Base-by-base conservation (phyloP, 2,329 filamentous ascomycete genomes). In the Beauveria rudraprayagi region DNA sequence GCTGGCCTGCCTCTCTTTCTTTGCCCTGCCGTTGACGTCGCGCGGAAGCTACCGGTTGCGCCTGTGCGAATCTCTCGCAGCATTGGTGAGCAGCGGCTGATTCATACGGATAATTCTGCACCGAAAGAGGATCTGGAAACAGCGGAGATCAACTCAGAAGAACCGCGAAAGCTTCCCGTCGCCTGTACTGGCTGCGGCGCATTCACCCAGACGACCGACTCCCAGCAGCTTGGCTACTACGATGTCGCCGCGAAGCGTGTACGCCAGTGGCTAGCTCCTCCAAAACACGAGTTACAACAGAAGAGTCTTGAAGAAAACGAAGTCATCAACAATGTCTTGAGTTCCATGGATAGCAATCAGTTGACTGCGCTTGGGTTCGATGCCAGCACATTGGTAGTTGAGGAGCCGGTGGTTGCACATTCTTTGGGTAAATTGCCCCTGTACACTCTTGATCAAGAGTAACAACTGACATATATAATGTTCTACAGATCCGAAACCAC, bases 101-200 rank as follows among this genome's bases (percentile, higher is more conserved):
- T 70, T 50, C 71, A 73, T 34, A 69, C 67, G 24, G 66, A 71
- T 43, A 63, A 65, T 7, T 60, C 52, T 10, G 9, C 48, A 17
- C 37, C 37, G 7, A 41, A 52, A 17, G 26, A 40, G 2, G 14
- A 26, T 37, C 5, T 37, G 34, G 4, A 40, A 56, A 11, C 11
- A 43, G 50, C 17, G 1, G 51, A 41, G 14, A 4, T 11, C 7
- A 19, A 37, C 16, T 14, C 50, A 1, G 55, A 64, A 3, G 58
- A 44, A 14, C 40, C 19, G 16, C 68, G 70, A 44, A 66, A 65
- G 50, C 73, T 88, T 1, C 85, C 86, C 0, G 67, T 77, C 11
- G 83, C 81, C 64, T 89, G 86, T 66, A 78, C 78, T 14, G 86
- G 86, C 41, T 89, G 86, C 68, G 86, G 86, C 50, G 85, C 86